Base-by-base conservation (phyloP, 805 yeast species). In the Candida patagonica region DNA sequence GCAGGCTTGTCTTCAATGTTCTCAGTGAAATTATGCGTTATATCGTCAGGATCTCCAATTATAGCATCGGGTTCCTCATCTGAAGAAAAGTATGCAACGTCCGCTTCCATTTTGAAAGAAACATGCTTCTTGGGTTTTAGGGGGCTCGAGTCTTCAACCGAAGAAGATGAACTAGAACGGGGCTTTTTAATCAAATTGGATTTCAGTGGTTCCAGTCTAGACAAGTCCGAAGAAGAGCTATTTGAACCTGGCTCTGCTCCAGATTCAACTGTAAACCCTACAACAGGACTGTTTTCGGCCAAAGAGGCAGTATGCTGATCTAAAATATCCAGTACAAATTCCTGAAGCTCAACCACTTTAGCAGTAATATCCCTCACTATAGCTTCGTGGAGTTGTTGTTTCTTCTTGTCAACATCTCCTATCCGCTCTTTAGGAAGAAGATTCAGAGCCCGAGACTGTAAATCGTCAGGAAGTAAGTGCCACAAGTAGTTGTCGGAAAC, bases 401-500 rank as follows among this genome's bases (percentile, higher is more conserved):
- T 48, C 27, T 39, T 36, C 15, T 26, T 20, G 15, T 42, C 33
- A 26, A 46, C 38, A 27, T 30, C 34, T 21, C 30, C 38, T 19
- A 37, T 33, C 17, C 19, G 30, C 7, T 29, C 37, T 17, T 27
- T 29, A 4, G 46, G 41, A 16, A 46, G 26, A 20, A 16, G 22
- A 19, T 22, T 44, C 24, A 19, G 24, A 24, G 44, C 33, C 16
- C 38, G 41, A 12, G 38, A 42, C 13, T 46, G 40, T 25, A 46
- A 16, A n/a, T 30, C n/a, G 10, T 42, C 42, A 13, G 44, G 35
- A 24, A 46, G 37, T 25, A 44, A 44, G 33, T 40, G 42, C 32
- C 36, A 30, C 34, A 46, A 30, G 37, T 44, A 46, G 24, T 38
- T 41, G 7, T 37, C 41, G 6, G 48, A 46, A n/a, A 44, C 39